Evolutionary conservation across 805 yeast genomes (phyloP).

Genomic region (Torulaspora franciscae): DNA sequence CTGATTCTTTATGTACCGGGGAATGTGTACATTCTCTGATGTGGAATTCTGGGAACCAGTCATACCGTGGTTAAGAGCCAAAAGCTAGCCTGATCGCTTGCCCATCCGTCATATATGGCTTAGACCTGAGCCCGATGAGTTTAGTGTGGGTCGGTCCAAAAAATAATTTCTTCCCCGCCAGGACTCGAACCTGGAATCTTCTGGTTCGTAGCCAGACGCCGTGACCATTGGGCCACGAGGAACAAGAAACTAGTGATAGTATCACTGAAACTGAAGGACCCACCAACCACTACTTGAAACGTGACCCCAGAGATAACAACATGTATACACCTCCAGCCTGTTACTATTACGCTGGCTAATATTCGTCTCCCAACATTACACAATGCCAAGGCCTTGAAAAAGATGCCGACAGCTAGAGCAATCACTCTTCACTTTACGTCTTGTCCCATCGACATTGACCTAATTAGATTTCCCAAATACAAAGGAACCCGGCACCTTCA

Average conservation of each 20-base stretch:
- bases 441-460: no score
- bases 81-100: neutral
- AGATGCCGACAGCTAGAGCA: no score
- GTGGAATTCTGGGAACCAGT: neutral
- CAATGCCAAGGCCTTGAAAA: no score
- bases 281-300: neutral
- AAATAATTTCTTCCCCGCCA: slow-evolving; percentile 43
- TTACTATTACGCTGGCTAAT: no score
- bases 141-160: neutral
- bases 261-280: neutral
- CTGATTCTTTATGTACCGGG: slow-evolving; percentile 31
- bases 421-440: no score
- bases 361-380: no score
- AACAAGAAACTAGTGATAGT: slow-evolving; percentile 43
- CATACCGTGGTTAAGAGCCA: neutral
- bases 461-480: no score
- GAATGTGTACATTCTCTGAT: slow-evolving; percentile 26
- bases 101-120: neutral
- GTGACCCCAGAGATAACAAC: neutral
- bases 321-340: no score
- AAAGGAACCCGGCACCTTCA: no score
- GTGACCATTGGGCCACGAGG: slow-evolving; percentile 75
- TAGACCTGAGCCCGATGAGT: neutral
- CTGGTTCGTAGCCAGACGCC: slow-evolving; percentile 67
- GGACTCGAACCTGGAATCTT: slow-evolving; percentile 53